A percentile compares a stretch with the other conserved stretches of the same genome.
phyloP scores from a whole-genome alignment of 164 flowering plant species.

The Piper longum region DNA sequence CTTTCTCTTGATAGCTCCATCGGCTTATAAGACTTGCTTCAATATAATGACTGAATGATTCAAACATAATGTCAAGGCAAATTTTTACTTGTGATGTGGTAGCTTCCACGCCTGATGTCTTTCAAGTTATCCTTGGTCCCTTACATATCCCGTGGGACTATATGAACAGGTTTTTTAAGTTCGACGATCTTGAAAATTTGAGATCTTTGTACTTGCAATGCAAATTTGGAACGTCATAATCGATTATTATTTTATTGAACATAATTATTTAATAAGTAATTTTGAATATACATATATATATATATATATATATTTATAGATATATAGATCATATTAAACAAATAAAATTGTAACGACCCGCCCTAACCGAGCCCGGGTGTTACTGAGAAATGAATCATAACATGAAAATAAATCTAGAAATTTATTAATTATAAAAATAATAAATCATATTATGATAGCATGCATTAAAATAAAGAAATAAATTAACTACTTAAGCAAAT shows the following conservation, averaged over 20 bases:
- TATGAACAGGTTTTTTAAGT: conserved; percentile 47
- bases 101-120: conserved; percentile 62
- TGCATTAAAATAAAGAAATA: too few relatives aligned
- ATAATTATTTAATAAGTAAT: conserved; percentile 5
- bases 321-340: too few relatives aligned
- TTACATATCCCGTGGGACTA: conserved; percentile 99
- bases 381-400: too few relatives aligned
- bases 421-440: too few relatives aligned
- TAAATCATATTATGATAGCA: too few relatives aligned
- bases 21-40: neutral
- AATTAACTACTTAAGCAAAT: too few relatives aligned
- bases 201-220: neutral
- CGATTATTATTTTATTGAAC: conserved; percentile 50
- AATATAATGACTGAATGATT: neutral
- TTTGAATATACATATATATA: too few relatives aligned
- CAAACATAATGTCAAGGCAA: conserved; percentile 25
- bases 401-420: too few relatives aligned
- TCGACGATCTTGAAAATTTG: neutral
- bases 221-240: neutral
- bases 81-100: conserved; percentile 61
- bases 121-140: conserved; percentile 56
- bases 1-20: neutral
- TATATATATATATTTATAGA: too few relatives aligned
- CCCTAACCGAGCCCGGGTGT: too few relatives aligned
- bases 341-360: too few relatives aligned